Base-by-base conservation (phyloP, 2,329 filamentous ascomycete genomes). In the Colletotrichum tamarilloi region DNA sequence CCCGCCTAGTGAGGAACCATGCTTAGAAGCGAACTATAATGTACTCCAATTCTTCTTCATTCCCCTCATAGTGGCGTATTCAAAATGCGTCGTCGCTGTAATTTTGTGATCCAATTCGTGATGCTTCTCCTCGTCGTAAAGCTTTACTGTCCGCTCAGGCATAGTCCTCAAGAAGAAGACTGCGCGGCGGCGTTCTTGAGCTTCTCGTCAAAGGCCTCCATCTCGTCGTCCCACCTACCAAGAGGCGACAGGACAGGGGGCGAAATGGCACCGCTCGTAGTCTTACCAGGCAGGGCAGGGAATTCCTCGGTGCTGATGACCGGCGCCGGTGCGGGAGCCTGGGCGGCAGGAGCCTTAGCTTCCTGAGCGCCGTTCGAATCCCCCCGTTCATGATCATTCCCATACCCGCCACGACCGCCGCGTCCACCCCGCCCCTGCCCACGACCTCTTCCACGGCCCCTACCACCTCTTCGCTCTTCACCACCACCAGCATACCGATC, bases 181-280 rank as follows among this genome's bases (percentile, higher is more conserved):
- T 75, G 52, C 42, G 68, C 63, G 2, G 55, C 66, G 35, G 56
- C 53, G 32, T 60, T 57, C 60, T 70, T 66, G 22, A 65, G 53
- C 49, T 67, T 76, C 52, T 72, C 84, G 30, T 89, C 87, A 14
- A 87, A 80, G 5, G 83, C 86, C 62, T 87, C 87, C 84, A 91
- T 88, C 80, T 91, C 89, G 46, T 91, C 89, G 63, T 87, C 89
- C 89, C 89, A 91, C 67, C 87, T 83, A 12, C 81, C 85, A 0
- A 81, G 81, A 8, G 84, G 81, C 6, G 84, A 83, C 1, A 82
- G 56, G 19, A 84, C 78, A 67, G 81, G 79, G n/a, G 81, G 74
- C 24, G 73, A 55, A 30, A 28, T 24, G 4, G 73, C 72, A 12
- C 57, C 68, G 4, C 16, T 22, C n/a, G 49, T 35, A 16, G 56